Evolutionary conservation across 1,139 yeast species (phyloP), one percentile per base, ranked within the genome.

Genomic region (Yamadazyma siamensis): DNA sequence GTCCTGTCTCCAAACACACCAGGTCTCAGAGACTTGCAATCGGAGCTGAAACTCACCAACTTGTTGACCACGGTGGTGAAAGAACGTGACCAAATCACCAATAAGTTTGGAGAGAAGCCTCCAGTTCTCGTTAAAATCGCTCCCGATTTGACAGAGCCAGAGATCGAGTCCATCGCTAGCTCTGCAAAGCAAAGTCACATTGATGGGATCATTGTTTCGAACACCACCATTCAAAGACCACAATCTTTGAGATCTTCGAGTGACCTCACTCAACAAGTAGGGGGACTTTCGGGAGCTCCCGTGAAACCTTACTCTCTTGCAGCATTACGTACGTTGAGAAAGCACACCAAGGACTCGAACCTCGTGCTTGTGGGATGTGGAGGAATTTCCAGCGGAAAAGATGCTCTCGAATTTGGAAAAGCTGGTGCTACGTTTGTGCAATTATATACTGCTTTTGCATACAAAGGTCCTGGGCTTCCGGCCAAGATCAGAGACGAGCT

Each of bases 1-100:
- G 96, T 89, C n/a, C 87, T 96, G 0, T 84, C 95, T 29, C 98
- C 98, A 38, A 89, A 89, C 54, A 91, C 97, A 1, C 96, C 97
- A 2, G 97, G 97, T 2, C 70, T 89, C 43, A 76, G 97, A 49
- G 87, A 80, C 44, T 71, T 89, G 42, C 98, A 89, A 61, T 75
- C 65, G 38, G 95, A 86, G 47, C 71, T 69, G 39, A 84, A 82
- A 52, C 70, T 89, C 36, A 75, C 87, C 7, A 67, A 68, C 24
- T 64, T 89, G 44, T 67, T 89, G 44, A 61, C 74, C 3, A 65
- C 79, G n/a, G 84, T 82, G 26, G 82, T 80, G 7, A 51, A 59
- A 1, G 81, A 78, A 50, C 70, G 89, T 55, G 63, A 80, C 40
- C 40, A 50, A 0, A 58, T 76, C 27, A 59, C 49, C 31, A 67